Evolutionary conservation across 106 monocot genomes (phyloP).

Genomic region (Amphibolis antarctica): DNA sequence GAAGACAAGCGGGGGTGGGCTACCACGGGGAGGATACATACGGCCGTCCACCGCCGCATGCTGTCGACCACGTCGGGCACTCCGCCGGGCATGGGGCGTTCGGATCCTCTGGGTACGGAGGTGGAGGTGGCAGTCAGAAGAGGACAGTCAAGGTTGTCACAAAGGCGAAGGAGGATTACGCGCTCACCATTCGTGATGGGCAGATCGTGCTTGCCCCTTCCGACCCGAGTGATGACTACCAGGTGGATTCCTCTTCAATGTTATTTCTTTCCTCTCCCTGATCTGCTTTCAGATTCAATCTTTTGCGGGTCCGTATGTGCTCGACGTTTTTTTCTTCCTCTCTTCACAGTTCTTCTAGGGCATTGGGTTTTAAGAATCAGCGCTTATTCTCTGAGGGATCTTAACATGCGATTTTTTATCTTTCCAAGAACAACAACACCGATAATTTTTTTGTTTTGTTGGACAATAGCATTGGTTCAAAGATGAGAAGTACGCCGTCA

Average conservation of each 20-base stretch:
- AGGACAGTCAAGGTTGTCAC: conserved; percentile 41
- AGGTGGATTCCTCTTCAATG: conserved; percentile 4
- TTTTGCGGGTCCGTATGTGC: background rate
- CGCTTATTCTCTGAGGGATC: background rate
- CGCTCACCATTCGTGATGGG: conserved; percentile 40
- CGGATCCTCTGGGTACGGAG: background rate
- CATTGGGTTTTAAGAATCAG: too few species aligned
- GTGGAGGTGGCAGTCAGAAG: background rate
- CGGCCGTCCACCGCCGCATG: conserved; percentile 1
- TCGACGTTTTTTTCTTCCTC: background rate
- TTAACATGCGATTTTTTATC: background rate
- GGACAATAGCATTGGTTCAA: conserved; percentile 72
- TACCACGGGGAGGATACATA: background rate
- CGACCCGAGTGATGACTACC: conserved; percentile 35
- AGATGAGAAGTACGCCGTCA: conserved; percentile 50
- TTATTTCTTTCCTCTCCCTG: too few species aligned
- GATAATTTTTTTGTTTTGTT: background rate
- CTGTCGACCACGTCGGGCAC: conserved; percentile 1
- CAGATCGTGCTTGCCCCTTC: conserved; percentile 39
- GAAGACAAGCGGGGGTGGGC: background rate
- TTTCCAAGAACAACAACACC: background rate
- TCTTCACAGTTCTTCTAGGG: background rate
- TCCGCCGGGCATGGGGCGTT: background rate
- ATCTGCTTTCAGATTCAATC: background rate
- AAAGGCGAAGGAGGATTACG: conserved; percentile 43